Conservation (phyloP, 169 alveolate genomes). For the Plasmodium berghei region DNA sequence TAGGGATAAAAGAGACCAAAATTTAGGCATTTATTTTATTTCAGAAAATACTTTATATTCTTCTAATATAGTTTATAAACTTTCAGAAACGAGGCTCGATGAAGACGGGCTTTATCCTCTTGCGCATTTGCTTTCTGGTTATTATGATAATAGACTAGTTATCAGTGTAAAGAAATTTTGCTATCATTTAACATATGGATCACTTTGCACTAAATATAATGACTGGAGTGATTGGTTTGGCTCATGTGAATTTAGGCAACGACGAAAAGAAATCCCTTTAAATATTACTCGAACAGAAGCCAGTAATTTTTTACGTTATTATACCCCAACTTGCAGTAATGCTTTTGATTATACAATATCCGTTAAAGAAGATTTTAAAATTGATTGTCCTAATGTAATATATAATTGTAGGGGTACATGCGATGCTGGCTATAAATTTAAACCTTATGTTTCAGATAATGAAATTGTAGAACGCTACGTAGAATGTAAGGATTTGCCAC, state of each 20-base stretch:
- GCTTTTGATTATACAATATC: conserved; percentile 26
- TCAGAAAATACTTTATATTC: conserved; percentile 2
- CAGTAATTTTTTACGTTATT: not conserved
- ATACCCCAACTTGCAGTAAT: conserved; percentile 32
- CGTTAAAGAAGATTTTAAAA: conserved; percentile 29
- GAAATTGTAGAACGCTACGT: conserved; percentile 41
- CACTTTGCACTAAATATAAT: conserved; percentile 34
- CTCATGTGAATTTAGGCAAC: conserved; percentile 64
- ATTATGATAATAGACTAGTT: not conserved
- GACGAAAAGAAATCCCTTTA: conserved; percentile 38
- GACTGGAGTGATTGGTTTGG: conserved; percentile 73
- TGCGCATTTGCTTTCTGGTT: conserved; percentile 10
- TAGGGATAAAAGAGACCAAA: conserved; percentile 45
- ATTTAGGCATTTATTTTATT: conserved; percentile 28
- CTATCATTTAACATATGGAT: conserved; percentile 48
- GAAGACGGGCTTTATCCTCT: conserved; percentile 7
- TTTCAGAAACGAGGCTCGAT: conserved; percentile 26
- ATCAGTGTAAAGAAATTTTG: conserved; percentile 39
- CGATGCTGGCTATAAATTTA: conserved; percentile 49
- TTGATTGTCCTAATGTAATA: conserved; percentile 17
- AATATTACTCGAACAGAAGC: conserved; percentile 6
- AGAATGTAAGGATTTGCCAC: conserved; percentile 33
- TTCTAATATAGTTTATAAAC: not conserved
- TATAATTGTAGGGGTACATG: conserved; percentile 63
- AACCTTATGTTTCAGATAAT: not conserved